These are phyloP conservation scores for Artemisia tridentata DNA, from an alignment of 129 eudicot genomes.

Conservation along the genomic window DNA sequence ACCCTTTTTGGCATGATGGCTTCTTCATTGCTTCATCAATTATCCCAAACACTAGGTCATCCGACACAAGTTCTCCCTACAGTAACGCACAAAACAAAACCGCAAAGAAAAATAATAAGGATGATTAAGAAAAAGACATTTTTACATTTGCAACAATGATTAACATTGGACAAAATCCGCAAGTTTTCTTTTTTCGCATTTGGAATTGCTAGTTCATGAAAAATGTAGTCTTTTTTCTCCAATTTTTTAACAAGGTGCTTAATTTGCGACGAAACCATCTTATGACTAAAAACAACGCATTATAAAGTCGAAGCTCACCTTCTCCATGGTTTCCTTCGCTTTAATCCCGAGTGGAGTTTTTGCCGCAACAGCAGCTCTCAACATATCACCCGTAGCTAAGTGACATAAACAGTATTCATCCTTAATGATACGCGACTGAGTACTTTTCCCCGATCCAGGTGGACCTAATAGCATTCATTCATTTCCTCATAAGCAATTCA, in stretches of 20 bases:
- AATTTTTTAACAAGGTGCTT: background rate
- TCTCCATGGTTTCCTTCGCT: conserved; percentile 89
- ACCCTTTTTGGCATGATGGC: conserved; percentile 84
- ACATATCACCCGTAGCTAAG: conserved; percentile 88
- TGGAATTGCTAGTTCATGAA: too few species aligned
- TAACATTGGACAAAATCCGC: background rate
- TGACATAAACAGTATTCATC: conserved; percentile 88
- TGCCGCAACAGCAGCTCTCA: conserved; percentile 89
- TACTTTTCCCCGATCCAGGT: conserved; percentile 93
- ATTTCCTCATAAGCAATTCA: background rate
- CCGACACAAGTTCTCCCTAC: conserved; percentile 85
- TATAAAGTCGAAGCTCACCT: conserved; percentile 37
- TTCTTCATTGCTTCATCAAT: conserved; percentile 84
- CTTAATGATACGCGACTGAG: conserved; percentile 83
- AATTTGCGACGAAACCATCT: background rate
- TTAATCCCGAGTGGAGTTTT: conserved; percentile 79
- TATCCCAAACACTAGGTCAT: conserved; percentile 81
- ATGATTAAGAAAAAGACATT: background rate
- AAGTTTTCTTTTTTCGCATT: background rate
- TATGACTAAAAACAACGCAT: background rate
- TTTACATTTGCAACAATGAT: conserved; percentile 1
- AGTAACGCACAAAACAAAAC: conserved; percentile 4
- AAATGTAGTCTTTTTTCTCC: too few species aligned
- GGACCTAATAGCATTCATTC: conserved; percentile 59
- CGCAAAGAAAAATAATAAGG: conserved; percentile 1